Conservation (phyloP, 2,329 filamentous ascomycete species). For the Meredithiella fracta region DNA sequence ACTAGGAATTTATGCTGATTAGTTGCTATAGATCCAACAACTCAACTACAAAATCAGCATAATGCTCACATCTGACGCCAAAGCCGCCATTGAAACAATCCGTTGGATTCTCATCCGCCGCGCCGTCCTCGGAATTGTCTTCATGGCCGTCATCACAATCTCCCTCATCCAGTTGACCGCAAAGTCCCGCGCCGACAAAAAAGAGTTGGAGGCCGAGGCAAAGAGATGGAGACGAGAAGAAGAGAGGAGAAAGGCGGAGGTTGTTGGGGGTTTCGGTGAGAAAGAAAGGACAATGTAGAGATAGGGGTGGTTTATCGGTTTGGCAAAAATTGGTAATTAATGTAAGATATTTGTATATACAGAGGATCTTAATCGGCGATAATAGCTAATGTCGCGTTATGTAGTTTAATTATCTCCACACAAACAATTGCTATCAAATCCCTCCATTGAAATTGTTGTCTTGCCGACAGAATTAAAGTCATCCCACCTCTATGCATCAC, state of each 20-base stretch:
- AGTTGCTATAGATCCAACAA: conserved; percentile 54
- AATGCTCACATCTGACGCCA: conserved; percentile 71
- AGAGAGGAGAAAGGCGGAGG: neutral
- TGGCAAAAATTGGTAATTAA: too few relatives aligned
- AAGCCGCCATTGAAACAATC: conserved; percentile 79
- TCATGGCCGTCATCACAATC: conserved; percentile 47
- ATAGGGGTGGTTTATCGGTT: neutral
- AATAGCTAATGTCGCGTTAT: too few relatives aligned
- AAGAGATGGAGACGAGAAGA: neutral
- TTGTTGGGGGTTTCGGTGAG: neutral
- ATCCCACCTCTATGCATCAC: too few relatives aligned
- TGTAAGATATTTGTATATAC: too few relatives aligned
- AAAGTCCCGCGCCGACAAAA: conserved; percentile 25
- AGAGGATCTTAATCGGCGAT: too few relatives aligned
- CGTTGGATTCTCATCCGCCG: conserved; percentile 65
- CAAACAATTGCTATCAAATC: too few relatives aligned
- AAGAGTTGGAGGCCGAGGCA: neutral
- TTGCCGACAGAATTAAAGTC: too few relatives aligned
- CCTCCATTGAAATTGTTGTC: too few relatives aligned
- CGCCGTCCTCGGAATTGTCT: conserved; percentile 46
- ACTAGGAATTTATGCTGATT: conserved; percentile 17
- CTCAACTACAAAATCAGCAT: conserved; percentile 95
- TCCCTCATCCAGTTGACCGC: conserved; percentile 43
- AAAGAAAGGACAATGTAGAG: neutral
- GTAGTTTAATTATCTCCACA: too few relatives aligned